Evolutionary conservation across 306 rosid genomes (phyloP), one percentile per base, ranked within the genome.

Genomic region (Inga laurina): DNA sequence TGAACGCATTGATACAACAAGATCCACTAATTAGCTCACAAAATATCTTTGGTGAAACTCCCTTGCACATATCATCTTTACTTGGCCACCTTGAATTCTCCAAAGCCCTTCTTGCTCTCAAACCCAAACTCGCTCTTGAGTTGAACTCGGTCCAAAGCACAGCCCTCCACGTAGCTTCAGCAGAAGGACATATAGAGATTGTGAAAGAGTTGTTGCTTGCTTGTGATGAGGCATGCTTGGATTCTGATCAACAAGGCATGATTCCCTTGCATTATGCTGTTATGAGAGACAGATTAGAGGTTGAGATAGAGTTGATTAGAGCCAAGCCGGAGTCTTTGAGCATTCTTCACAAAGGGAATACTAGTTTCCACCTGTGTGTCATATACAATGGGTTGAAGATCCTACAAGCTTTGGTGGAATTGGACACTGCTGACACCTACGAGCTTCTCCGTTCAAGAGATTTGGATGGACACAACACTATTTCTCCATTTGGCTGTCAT

Each of bases 231-330:
- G 65, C 71, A 2, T 76, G 85, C 73, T 19, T 69, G 46, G 4
- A 4, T 12, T 1, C 0, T 35, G 85, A 76, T 69, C 41, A 76
- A 2, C 16, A 68, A 10, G 85, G 64, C 24, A 67, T 49, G 16
- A 76, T 82, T 34, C 77, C 85, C 32, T 18, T 82, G 0, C 88
- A 85, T 21, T 77, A 76, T 16, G 85, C 85, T 0, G 66, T 69
- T 22, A 72, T 77, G 24, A 81, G 82, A 64, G 88, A 77, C 8
- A 21, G 52, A 2, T 0, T 24, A 8, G 62, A 72, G 51, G 79
- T 81, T 32, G 74, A 57, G 18, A 24, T 32, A 12, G 75, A 16
- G 13, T 46, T 84, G 10, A 39, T 80, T 3, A 12, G 10, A 21
- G 74, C 61, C 3, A 54, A 48, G 46, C 74, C 16, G 1, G 57